Base-by-base conservation (phyloP, 495 filamentous ascomycete genomes). In the Hyphodiscus hymeniophilus region DNA sequence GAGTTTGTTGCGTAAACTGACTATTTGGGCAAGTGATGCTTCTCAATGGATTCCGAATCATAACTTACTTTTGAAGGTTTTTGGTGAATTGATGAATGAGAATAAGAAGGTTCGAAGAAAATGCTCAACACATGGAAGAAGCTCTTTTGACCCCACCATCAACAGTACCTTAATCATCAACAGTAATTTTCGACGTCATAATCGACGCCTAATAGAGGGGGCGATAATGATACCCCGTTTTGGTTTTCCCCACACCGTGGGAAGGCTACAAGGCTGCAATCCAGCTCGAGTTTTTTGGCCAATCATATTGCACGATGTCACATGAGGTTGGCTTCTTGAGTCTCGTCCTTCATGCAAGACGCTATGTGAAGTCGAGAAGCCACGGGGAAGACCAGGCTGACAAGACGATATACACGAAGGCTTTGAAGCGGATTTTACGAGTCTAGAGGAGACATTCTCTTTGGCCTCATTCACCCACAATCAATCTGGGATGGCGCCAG, bases 401-500 rank as follows among this genome's bases (percentile, higher is more conserved):
- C 31, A 34, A 38, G n/a, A 38, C 7, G 18, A 6, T 6, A 16
- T 38, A 2, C 7, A 38, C 34, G 8, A 20, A 15, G 7, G 1
- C 34, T 11, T 15, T 15, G 18, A 38, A 15, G 12, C 17, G 6
- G 34, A 20, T 38, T 17, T n/a, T 12, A 17, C 22, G 2, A 17
- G 38, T 7, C 24, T 15, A 13, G 15, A 47, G 13, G 23, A 24
- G 7, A 5, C 4, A 4, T 28, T 28, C 26, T 28, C 26, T 10
- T 28, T 28, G 12, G 31, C 30, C 33, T 6, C 36, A 31, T 36
- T 18, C n/a, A 2, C n/a, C 30, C 4, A 48, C 45, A 26, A 30
- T 13, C 26, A 10, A 28, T 21, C 17, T n/a, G n/a, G n/a, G n/a
- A 79, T 79, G 75, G 64, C 75, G 48, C 74, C 75, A 12, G 75